Conservation (phyloP, 805 yeast genomes). For the Torulaspora indica region DNA sequence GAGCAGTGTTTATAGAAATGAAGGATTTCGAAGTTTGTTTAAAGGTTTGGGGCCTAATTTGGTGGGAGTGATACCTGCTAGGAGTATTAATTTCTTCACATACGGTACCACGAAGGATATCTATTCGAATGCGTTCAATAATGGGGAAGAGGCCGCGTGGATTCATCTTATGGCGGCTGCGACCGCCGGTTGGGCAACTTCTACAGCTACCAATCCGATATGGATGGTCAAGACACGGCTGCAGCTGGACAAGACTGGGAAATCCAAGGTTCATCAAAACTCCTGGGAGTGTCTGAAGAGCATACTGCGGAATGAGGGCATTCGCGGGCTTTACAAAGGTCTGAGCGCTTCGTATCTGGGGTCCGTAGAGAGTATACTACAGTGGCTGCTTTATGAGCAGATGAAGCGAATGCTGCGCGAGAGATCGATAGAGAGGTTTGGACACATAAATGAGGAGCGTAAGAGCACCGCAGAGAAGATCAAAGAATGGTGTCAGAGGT, state of each 20-base stretch:
- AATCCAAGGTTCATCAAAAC: slow-evolving; percentile 61
- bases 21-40: slow-evolving; percentile 83
- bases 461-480: slow-evolving; percentile 54
- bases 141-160: slow-evolving; percentile 76
- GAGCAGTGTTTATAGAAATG: slow-evolving; percentile 59
- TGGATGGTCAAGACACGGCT: slow-evolving; percentile 95
- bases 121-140: slow-evolving; percentile 58
- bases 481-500: slow-evolving; percentile 89
- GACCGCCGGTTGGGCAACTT: slow-evolving; percentile 87
- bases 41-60: slow-evolving; percentile 95
- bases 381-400: slow-evolving; percentile 95
- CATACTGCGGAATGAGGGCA: slow-evolving; percentile 71
- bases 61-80: slow-evolving; percentile 96
- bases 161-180: slow-evolving; percentile 84
- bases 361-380: slow-evolving; percentile 85
- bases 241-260: slow-evolving; percentile 76
- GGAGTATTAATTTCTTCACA: slow-evolving; percentile 93
- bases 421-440: slow-evolving; percentile 41
- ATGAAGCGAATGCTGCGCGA: slow-evolving; percentile 69
- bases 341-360: slow-evolving; percentile 91
- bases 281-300: slow-evolving; percentile 78
- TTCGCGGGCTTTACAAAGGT: slow-evolving; percentile 80
- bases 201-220: slow-evolving; percentile 95
- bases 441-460: slow-evolving; percentile 34
- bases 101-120: slow-evolving; percentile 89